Evolutionary conservation across 2,329 filamentous ascomycete species (phyloP).

Genomic region (Curvularia sp.): DNA sequence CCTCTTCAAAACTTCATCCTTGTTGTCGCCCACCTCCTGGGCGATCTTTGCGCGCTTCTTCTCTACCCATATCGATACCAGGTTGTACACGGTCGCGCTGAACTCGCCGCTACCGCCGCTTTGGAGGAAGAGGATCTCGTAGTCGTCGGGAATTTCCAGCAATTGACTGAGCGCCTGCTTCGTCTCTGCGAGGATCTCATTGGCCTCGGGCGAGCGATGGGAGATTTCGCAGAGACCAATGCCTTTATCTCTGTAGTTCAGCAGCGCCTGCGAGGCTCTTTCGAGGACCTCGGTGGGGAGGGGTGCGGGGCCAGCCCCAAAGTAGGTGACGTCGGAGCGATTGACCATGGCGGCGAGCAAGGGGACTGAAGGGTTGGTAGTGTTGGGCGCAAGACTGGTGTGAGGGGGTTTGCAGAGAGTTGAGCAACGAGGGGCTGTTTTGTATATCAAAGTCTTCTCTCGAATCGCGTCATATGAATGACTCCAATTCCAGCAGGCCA

Average conservation of each 20-base stretch:
- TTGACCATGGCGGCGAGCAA: conserved; percentile 65
- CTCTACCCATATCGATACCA: conserved; percentile 83
- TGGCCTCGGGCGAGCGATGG: conserved; percentile 81
- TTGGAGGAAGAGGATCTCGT: conserved; percentile 89
- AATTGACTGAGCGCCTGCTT: conserved; percentile 76
- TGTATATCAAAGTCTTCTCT: conserved; percentile 25
- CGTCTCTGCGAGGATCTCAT: conserved; percentile 78
- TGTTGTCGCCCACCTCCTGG: conserved; percentile 62
- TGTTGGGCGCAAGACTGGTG: not conserved
- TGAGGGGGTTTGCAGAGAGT: conserved; percentile 9
- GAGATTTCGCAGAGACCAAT: conserved; percentile 89
- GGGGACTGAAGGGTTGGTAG: conserved; percentile 5
- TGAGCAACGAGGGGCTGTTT: conserved; percentile 14
- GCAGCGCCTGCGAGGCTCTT: conserved; percentile 74
- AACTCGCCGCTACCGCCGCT: conserved; percentile 88
- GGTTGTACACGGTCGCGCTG: conserved; percentile 81
- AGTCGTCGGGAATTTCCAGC: conserved; percentile 83
- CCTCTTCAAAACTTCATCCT: conserved; percentile 65
- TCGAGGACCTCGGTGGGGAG: conserved; percentile 84
- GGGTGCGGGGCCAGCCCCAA: conserved; percentile 88
- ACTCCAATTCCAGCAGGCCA: conserved; percentile 31
- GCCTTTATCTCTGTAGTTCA: conserved; percentile 82
- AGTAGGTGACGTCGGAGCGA: conserved; percentile 80
- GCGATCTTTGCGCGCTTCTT: conserved; percentile 68
- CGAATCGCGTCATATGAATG: conserved; percentile 40